phyloP scores from a whole-genome alignment of 495 filamentous ascomycete species.

The Pyronema omphalodes region DNA sequence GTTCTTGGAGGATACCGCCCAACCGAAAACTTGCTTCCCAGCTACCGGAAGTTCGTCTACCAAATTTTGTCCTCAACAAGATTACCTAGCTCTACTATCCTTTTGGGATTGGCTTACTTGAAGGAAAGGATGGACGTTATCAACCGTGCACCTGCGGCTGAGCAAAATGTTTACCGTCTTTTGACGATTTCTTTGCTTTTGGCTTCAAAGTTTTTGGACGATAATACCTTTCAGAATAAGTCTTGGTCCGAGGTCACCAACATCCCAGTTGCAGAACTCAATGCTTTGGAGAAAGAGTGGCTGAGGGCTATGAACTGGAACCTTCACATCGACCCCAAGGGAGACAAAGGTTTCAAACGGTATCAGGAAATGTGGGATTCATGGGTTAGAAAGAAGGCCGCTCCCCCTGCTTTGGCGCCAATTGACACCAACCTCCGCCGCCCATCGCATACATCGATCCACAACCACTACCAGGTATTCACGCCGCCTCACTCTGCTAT shows the following conservation, averaged over 20 bases:
- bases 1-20: constrained; percentile 31
- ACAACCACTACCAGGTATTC: constrained; percentile 3
- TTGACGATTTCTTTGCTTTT: constrained; percentile 74
- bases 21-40: constrained; percentile 26
- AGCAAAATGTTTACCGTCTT: constrained; percentile 65
- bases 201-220: constrained; percentile 94
- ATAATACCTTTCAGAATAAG: constrained; percentile 98
- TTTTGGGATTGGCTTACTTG: constrained; percentile 82
- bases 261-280: constrained; percentile 72
- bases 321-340: constrained; percentile 71
- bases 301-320: constrained; percentile 66
- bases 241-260: constrained; percentile 97
- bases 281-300: constrained; percentile 84
- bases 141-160: constrained; percentile 31
- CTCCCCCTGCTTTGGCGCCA: constrained; percentile 36
- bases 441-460: constrained; percentile 27
- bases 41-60: constrained; percentile 85
- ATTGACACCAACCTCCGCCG: constrained; percentile 48
- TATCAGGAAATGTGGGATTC: constrained; percentile 75
- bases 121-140: constrained; percentile 61
- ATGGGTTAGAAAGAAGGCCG: constrained; percentile 48
- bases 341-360: constrained; percentile 60
- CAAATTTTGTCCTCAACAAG: constrained; percentile 88
- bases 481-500: constrained; percentile 11
- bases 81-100: constrained; percentile 84